Percentiles rank a stretch among this genome's conserved stretches.
phyloP scores from a whole-genome alignment of 2,329 filamentous ascomycete genomes.

The Claviceps sp. region DNA sequence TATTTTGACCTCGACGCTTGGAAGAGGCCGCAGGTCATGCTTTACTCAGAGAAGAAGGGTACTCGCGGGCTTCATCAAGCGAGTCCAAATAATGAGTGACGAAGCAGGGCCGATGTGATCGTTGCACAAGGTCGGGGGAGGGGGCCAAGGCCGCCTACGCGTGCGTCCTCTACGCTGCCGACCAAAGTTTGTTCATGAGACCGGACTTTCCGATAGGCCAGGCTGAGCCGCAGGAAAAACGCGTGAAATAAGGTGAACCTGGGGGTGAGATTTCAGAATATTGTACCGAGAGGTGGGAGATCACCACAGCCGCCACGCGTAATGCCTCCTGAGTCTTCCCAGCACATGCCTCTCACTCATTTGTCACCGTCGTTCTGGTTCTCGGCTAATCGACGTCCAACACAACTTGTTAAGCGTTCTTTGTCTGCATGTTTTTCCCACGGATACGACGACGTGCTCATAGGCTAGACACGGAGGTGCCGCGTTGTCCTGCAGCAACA shows the following conservation, averaged over 20 bases:
- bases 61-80: slow-evolving; percentile 5
- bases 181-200: too few species aligned
- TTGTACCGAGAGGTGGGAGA: background rate
- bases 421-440: slow-evolving; percentile 1
- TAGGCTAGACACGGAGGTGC: background rate
- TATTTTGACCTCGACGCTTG: background rate
- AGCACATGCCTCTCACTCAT: background rate
- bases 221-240: background rate
- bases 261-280: background rate
- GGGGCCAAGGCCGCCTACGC: background rate
- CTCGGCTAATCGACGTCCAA: slow-evolving; percentile 4
- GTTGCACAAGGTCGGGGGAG: slow-evolving; percentile 3
- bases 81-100: background rate
- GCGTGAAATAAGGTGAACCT: background rate
- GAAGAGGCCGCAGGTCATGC: background rate
- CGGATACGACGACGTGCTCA: slow-evolving; percentile 1
- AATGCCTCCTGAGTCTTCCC: background rate
- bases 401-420: background rate
- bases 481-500: slow-evolving; percentile 1
- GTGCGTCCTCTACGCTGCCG: background rate
- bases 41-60: background rate
- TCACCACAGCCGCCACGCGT: background rate
- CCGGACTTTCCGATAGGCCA: background rate
- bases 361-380: slow-evolving; percentile 5
- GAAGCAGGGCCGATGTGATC: slow-evolving; percentile 6